Percentiles rank a stretch among this genome's conserved stretches.
phyloP scores from a whole-genome alignment of 2,329 filamentous ascomycete species.

The Coniochaeta hoffmannii region DNA sequence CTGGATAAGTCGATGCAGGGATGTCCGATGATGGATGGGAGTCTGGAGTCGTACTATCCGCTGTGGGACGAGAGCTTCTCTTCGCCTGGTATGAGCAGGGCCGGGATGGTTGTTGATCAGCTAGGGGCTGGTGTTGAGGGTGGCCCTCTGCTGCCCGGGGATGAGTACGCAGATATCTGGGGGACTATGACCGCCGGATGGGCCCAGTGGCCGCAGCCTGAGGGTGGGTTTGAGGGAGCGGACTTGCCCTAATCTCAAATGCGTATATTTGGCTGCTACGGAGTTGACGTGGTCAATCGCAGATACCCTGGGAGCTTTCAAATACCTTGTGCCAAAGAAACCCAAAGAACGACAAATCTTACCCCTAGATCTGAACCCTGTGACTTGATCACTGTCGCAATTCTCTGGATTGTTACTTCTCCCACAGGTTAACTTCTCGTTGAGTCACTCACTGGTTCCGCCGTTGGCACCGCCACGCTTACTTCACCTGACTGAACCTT shows the following conservation, averaged over 20 bases:
- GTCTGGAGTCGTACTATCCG: conserved; percentile 35
- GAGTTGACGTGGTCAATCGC: too few relatives aligned
- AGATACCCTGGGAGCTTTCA: too few relatives aligned
- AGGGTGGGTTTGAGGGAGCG: neutral
- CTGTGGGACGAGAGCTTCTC: conserved; percentile 32
- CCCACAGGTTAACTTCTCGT: too few relatives aligned
- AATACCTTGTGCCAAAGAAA: too few relatives aligned
- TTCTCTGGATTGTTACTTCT: too few relatives aligned
- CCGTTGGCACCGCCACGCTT: too few relatives aligned
- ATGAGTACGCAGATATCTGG: neutral
- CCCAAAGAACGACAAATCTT: too few relatives aligned
- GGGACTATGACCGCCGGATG: neutral
- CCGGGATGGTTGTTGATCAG: neutral
- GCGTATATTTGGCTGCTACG: too few relatives aligned
- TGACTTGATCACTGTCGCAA: too few relatives aligned
- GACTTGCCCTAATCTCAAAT: neutral
- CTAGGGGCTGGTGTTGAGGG: neutral
- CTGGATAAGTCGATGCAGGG: conserved; percentile 16
- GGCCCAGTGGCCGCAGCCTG: neutral
- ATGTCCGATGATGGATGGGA: conserved; percentile 47
- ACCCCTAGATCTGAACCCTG: too few relatives aligned
- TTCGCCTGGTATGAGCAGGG: neutral
- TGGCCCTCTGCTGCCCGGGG: neutral
- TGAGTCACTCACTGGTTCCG: too few relatives aligned
- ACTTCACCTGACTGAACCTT: too few relatives aligned